Conservation (phyloP, 495 filamentous ascomycete genomes). For the Achaetomiella virescens region DNA sequence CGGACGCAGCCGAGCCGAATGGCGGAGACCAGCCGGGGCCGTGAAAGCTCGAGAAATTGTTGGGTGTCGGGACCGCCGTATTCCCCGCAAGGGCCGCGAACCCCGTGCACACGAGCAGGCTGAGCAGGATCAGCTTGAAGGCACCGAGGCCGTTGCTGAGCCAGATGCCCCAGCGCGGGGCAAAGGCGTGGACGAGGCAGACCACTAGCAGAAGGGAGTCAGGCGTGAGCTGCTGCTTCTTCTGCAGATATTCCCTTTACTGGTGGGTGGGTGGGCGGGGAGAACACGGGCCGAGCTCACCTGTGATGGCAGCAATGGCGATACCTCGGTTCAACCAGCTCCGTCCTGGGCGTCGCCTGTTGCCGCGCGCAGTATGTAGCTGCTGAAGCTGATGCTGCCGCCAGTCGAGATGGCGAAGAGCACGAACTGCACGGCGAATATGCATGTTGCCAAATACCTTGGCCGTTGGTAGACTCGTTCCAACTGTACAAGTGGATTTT, state of each 20-base stretch:
- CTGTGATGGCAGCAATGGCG: conserved; percentile 38
- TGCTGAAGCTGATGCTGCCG: conserved; percentile 28
- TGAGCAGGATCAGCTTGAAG: conserved; percentile 57
- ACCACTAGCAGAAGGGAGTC: conserved; percentile 33
- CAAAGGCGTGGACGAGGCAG: conserved; percentile 51
- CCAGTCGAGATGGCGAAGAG: conserved; percentile 35
- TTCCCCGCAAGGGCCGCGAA: conserved; percentile 37
- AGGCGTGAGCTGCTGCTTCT: too few relatives aligned
- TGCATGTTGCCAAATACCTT: conserved; percentile 30
- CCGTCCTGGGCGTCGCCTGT: conserved; percentile 11
- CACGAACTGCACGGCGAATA: conserved; percentile 37
- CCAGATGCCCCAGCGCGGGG: conserved; percentile 57
- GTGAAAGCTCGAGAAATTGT: conserved; percentile 46
- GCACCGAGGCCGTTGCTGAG: conserved; percentile 56
- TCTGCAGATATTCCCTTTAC: background rate
- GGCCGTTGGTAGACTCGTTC: conserved; percentile 31
- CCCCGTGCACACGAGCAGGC: conserved; percentile 55
- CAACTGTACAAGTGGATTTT: conserved; percentile 8
- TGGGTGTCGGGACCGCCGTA: conserved; percentile 11
- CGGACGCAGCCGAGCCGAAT: conserved; percentile 3
- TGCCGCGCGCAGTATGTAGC: conserved; percentile 28
- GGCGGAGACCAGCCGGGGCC: conserved; percentile 14
- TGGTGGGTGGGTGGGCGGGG: background rate
- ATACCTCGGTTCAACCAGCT: conserved; percentile 30
- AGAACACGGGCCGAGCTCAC: conserved; percentile 1